phyloP scores from a whole-genome alignment of 148 eudicot genomes.

The Suaeda aralocaspica region DNA sequence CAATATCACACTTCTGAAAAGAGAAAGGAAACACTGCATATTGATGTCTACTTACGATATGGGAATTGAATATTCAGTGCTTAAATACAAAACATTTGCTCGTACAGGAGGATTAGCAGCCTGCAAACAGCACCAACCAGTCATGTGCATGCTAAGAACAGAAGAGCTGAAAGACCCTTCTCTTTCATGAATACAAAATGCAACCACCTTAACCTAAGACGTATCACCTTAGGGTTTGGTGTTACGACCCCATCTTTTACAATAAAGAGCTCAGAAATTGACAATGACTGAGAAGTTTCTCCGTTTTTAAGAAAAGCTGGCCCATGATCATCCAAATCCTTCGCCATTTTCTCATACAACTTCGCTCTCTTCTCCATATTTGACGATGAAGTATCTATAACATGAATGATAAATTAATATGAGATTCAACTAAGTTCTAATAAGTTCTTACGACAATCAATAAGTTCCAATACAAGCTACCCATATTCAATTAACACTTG shows the following conservation, averaged over 20 bases:
- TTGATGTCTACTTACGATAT: conserved; percentile 54
- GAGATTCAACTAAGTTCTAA: conserved; percentile 1
- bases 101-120: conserved; percentile 90
- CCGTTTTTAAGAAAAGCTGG: conserved; percentile 75
- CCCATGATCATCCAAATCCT: conserved; percentile 81
- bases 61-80: conserved; percentile 57
- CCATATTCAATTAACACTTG: neutral
- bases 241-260: conserved; percentile 56
- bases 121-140: conserved; percentile 37
- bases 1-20: conserved; percentile 6
- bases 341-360: conserved; percentile 70
- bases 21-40: neutral
- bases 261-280: conserved; percentile 71
- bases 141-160: conserved; percentile 13
- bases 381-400: conserved; percentile 39
- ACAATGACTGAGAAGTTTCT: conserved; percentile 89
- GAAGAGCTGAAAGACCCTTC: neutral
- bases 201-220: neutral
- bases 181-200: neutral
- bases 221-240: conserved; percentile 70
- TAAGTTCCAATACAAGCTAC: neutral
- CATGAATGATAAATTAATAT: conserved; percentile 1
- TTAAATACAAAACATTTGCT: conserved; percentile 83
- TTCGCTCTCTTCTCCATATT: conserved; percentile 50
- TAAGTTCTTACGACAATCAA: too few species aligned